phyloP scores from a whole-genome alignment of 2,329 filamentous ascomycete genomes.

The Penicillium sp. region DNA sequence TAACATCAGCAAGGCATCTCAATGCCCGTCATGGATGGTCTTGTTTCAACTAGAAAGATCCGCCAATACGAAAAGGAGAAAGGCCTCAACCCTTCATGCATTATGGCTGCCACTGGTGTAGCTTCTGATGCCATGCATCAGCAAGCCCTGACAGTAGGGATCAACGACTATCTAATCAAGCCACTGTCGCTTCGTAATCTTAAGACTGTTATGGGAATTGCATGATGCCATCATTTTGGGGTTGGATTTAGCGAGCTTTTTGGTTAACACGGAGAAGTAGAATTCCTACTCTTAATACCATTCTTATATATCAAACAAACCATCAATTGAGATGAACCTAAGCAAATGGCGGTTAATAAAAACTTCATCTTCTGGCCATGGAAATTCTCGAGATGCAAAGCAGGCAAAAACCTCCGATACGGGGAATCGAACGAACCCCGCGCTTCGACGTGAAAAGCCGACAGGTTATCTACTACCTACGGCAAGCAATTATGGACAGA shows the following conservation, averaged over 20 bases:
- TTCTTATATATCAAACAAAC: too few species aligned
- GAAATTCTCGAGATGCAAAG: too few species aligned
- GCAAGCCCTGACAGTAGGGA: constrained; percentile 30
- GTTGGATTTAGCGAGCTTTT: not conserved
- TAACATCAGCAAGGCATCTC: constrained; percentile 37
- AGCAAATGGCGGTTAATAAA: too few species aligned
- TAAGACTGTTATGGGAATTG: constrained; percentile 30
- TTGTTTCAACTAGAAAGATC: constrained; percentile 44
- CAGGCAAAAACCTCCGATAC: too few species aligned
- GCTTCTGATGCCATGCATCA: constrained; percentile 34
- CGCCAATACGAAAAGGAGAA: constrained; percentile 35
- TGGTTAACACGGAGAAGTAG: too few species aligned
- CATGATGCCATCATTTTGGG: constrained; percentile 11
- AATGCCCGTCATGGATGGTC: constrained; percentile 48
- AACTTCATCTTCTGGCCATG: too few species aligned
- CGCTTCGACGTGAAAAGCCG: too few species aligned
- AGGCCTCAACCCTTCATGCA: constrained; percentile 19
- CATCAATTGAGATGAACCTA: too few species aligned
- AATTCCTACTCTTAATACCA: too few species aligned
- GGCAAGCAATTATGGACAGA: too few species aligned
- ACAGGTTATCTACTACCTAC: too few species aligned
- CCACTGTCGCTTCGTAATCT: constrained; percentile 32
- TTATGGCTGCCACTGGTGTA: constrained; percentile 35
- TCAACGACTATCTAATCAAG: constrained; percentile 35
- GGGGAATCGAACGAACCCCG: too few species aligned